A percentile compares a stretch with the other conserved stretches of the same genome.
Evolutionary conservation across 2,329 filamentous ascomycete genomes (phyloP).

Genomic region (Penicillium sp.): DNA sequence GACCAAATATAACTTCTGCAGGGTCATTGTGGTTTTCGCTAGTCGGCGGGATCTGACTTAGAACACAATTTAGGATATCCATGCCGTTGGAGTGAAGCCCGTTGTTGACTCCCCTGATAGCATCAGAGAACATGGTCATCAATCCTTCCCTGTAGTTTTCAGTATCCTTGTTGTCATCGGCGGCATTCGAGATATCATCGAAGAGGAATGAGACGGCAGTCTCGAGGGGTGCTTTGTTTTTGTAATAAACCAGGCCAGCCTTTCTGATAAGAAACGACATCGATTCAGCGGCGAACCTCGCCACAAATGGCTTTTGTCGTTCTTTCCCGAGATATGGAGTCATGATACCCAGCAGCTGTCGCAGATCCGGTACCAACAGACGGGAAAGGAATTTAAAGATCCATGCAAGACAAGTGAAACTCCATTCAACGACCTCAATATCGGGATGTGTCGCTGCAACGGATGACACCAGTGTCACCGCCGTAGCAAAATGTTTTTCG

Average conservation of each 20-base stretch:
- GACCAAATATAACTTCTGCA: conserved; percentile 65
- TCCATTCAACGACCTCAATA: conserved; percentile 94
- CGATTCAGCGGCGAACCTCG: conserved; percentile 89
- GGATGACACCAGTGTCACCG: conserved; percentile 70
- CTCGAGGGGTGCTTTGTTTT: conserved; percentile 66
- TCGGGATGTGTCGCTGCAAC: conserved; percentile 75
- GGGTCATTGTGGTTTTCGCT: conserved; percentile 28
- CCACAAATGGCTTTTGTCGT: conserved; percentile 79
- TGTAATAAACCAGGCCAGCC: conserved; percentile 72
- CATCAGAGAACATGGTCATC: conserved; percentile 89
- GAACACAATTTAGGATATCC: conserved; percentile 51
- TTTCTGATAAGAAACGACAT: conserved; percentile 92
- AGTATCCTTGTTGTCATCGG: conserved; percentile 32
- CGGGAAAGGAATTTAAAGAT: conserved; percentile 95
- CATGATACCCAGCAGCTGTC: conserved; percentile 80
- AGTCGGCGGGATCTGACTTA: conserved; percentile 36
- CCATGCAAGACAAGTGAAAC: conserved; percentile 89
- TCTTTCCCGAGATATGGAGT: conserved; percentile 79
- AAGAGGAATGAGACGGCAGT: conserved; percentile 70
- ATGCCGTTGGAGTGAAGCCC: conserved; percentile 57
- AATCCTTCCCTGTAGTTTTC: conserved; percentile 76
- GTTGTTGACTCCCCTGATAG: conserved; percentile 61
- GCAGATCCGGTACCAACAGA: conserved; percentile 78
- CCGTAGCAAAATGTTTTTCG: conserved; percentile 78
- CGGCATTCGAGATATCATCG: conserved; percentile 56